phyloP scores from a whole-genome alignment of 2,329 filamentous ascomycete species.

The Plectosphaerella cucumerina region DNA sequence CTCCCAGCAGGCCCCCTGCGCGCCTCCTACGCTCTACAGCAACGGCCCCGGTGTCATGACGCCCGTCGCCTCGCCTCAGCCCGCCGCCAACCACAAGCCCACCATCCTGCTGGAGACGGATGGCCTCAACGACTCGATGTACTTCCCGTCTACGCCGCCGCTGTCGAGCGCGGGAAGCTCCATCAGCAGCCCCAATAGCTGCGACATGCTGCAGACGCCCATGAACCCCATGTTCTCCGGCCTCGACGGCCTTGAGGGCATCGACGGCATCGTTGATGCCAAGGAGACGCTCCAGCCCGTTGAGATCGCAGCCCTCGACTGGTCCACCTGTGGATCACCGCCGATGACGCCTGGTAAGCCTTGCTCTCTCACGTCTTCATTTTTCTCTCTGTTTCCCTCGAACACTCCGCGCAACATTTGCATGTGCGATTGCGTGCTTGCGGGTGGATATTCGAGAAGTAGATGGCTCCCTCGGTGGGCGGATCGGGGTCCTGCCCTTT shows the following conservation, averaged over 20 bases:
- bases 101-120: constrained; percentile 77
- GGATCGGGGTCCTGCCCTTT: constrained; percentile 1
- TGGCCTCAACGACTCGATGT: constrained; percentile 59
- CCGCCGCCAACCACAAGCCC: constrained; percentile 66
- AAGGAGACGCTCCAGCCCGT: constrained; percentile 70
- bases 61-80: constrained; percentile 70
- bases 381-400: too few species aligned
- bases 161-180: constrained; percentile 81
- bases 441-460: too few species aligned
- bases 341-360: constrained; percentile 87
- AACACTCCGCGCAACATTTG: too few species aligned
- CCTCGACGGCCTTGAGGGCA: constrained; percentile 56
- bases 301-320: constrained; percentile 73
- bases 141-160: constrained; percentile 81
- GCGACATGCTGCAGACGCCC: constrained; percentile 76
- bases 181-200: constrained; percentile 79
- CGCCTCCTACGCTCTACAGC: constrained; percentile 44
- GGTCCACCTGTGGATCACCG: constrained; percentile 73
- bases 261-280: constrained; percentile 43
- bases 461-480: too few species aligned
- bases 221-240: constrained; percentile 75
- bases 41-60: constrained; percentile 63
- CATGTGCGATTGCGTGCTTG: too few species aligned
- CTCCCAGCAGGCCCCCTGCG: constrained; percentile 51
- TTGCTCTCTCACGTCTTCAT: too few species aligned